Conservation (phyloP, 768 basidiomycete genomes). For the Lactarius tabidus region DNA sequence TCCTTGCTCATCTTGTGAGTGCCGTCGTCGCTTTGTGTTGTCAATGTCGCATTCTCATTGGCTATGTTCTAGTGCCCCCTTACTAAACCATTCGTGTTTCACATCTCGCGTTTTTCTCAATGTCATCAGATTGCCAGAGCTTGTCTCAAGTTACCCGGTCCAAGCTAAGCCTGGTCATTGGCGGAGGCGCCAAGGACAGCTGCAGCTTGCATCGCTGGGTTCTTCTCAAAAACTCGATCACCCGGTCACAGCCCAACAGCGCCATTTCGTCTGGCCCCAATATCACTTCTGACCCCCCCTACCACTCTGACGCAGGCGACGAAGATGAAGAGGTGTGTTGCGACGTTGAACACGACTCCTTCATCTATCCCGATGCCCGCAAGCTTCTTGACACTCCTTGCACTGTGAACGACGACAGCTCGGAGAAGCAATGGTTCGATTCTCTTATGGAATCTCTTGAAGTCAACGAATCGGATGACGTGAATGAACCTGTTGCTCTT, state of each 20-base stretch:
- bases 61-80: not conserved
- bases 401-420: conserved; percentile 39
- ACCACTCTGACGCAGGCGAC: conserved; percentile 41
- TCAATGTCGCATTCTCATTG: conserved; percentile 3
- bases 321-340: conserved; percentile 47
- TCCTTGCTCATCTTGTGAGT: conserved; percentile 23
- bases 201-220: conserved; percentile 85
- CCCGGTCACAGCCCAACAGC: conserved; percentile 47
- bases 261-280: conserved; percentile 32
- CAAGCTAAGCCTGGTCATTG: conserved; percentile 60
- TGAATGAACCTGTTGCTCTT: conserved; percentile 46
- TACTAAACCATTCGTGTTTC: conserved; percentile 14
- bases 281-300: conserved; percentile 32
- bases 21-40: not conserved
- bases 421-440: conserved; percentile 80
- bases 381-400: conserved; percentile 41
- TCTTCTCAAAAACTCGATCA: conserved; percentile 79
- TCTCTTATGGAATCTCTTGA: conserved; percentile 70
- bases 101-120: conserved; percentile 34
- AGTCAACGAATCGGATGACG: conserved; percentile 60
- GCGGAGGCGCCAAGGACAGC: conserved; percentile 52
- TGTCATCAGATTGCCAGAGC: conserved; percentile 42
- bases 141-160: conserved; percentile 54
- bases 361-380: conserved; percentile 78
- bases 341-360: conserved; percentile 53